Evolutionary conservation across 2,329 filamentous ascomycete species (phyloP).

Genomic region (Aspergillus fumigatus): DNA sequence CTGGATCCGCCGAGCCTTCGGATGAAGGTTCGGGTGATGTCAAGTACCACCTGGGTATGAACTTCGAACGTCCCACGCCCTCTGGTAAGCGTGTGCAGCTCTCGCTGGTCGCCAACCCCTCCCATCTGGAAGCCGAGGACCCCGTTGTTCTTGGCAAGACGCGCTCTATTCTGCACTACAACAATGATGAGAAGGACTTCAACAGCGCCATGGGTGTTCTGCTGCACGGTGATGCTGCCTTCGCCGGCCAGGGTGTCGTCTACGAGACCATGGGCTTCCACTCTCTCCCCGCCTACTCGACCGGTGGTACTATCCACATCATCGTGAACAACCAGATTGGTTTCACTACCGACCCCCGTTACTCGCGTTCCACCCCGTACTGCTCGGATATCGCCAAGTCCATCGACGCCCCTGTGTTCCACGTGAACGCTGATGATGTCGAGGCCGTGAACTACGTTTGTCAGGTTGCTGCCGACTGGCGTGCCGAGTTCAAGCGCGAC

Average conservation of each 20-base stretch:
- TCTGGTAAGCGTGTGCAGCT: constrained; percentile 99
- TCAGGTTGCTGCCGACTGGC: constrained; percentile 95
- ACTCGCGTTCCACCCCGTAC: constrained; percentile 94
- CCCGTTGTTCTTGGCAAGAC: constrained; percentile 97
- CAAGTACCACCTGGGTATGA: constrained; percentile 99
- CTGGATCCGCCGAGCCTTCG: constrained; percentile 76
- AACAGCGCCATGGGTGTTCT: constrained; percentile 90
- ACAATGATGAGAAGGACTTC: constrained; percentile 88
- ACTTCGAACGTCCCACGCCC: constrained; percentile 96
- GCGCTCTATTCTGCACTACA: constrained; percentile 97
- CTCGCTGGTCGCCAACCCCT: constrained; percentile 96
- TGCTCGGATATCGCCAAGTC: constrained; percentile 99
- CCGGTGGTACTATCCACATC: constrained; percentile 92
- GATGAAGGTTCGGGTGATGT: constrained; percentile 98
- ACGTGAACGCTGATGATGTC: constrained; percentile 97
- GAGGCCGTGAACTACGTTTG: constrained; percentile 98
- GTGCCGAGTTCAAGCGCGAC: constrained; percentile 96
- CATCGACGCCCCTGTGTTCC: constrained; percentile 96
- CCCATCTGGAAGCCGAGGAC: constrained; percentile 96
- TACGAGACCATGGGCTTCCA: constrained; percentile 99
- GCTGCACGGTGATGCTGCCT: constrained; percentile 94
- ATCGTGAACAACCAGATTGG: constrained; percentile 99
- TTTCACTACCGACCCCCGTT: constrained; percentile 97
- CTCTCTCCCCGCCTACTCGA: constrained; percentile 91
- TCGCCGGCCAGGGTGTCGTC: constrained; percentile 93